A percentile compares a stretch with the other conserved stretches of the same genome.
phyloP scores from a whole-genome alignment of 495 filamentous ascomycete species.

The Pseudomonodictys pantanalensis region DNA sequence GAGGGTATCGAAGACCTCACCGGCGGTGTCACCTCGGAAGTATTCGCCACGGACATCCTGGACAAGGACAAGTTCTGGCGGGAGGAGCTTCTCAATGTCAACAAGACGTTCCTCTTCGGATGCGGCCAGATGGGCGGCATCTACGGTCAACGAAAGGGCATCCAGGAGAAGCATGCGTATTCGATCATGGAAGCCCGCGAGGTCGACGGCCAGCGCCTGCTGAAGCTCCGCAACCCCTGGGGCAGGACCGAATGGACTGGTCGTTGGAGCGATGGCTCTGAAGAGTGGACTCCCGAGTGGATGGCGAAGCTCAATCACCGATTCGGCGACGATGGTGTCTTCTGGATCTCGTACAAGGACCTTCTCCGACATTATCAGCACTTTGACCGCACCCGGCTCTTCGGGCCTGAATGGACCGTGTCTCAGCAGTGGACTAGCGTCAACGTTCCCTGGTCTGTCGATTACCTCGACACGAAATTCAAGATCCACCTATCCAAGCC shows the following conservation, averaged over 20 bases:
- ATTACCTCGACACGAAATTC: conserved; percentile 84
- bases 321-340: conserved; percentile 87
- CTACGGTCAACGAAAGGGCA: conserved; percentile 63
- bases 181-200: conserved; percentile 82
- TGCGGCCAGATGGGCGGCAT: conserved; percentile 59
- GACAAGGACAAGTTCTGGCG: conserved; percentile 88
- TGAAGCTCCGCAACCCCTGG: conserved; percentile 87
- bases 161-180: conserved; percentile 81
- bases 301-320: conserved; percentile 72
- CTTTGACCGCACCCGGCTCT: conserved; percentile 86
- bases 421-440: conserved; percentile 82
- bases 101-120: conserved; percentile 84
- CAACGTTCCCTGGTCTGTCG: conserved; percentile 78
- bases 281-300: conserved; percentile 90
- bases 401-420: conserved; percentile 78
- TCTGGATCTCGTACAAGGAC: conserved; percentile 76
- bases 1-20: conserved; percentile 93
- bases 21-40: conserved; percentile 80
- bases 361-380: conserved; percentile 77
- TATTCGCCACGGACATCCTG: conserved; percentile 77
- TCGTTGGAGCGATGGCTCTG: conserved; percentile 66
- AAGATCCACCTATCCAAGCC: conserved; percentile 62
- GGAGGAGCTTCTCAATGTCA: conserved; percentile 79
- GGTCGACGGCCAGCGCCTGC: conserved; percentile 67
- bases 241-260: conserved; percentile 70